Evolutionary conservation across 78 protist species (phyloP).

Genomic region (Anaeramoeba ignava): DNA sequence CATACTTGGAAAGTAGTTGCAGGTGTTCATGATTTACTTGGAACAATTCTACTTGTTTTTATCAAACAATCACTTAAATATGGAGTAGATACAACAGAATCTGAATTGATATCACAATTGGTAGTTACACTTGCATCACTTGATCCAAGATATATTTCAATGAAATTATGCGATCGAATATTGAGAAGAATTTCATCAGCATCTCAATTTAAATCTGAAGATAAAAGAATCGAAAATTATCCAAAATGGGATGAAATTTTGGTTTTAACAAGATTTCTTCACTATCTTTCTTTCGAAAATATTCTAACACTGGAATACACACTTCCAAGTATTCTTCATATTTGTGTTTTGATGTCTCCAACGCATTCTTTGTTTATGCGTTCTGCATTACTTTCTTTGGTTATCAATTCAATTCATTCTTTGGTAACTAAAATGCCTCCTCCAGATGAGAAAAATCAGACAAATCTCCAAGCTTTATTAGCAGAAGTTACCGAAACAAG

Average conservation of each 20-base stretch:
- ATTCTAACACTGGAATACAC: constrained; percentile 20
- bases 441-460: too few relatives aligned
- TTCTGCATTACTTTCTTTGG: constrained; percentile 19
- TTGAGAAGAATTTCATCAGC: constrained; percentile 9
- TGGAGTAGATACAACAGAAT: constrained; percentile 16
- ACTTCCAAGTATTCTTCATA: constrained; percentile 30
- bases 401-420: constrained; percentile 37
- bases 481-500: too few relatives aligned
- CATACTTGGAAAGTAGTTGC: constrained; percentile 40
- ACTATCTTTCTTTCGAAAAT: constrained; percentile 38
- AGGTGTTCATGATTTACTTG: constrained; percentile 1
- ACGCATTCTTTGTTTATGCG: constrained; percentile 26
- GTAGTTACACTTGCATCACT: constrained; percentile 32
- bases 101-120: constrained; percentile 30
- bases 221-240: constrained; percentile 14
- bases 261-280: constrained; percentile 28
- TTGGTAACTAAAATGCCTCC: constrained; percentile 29
- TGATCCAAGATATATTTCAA: constrained; percentile 20
- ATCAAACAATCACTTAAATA: constrained; percentile 4
- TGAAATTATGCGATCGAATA: background rate
- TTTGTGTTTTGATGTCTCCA: constrained; percentile 19
- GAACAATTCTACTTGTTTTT: constrained; percentile 16
- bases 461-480: too few relatives aligned
- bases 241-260: constrained; percentile 22
- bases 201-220: too few relatives aligned